Evolutionary conservation across 2,329 filamentous ascomycete genomes (phyloP).

Genomic region (Ilyonectria mors-panacis): DNA sequence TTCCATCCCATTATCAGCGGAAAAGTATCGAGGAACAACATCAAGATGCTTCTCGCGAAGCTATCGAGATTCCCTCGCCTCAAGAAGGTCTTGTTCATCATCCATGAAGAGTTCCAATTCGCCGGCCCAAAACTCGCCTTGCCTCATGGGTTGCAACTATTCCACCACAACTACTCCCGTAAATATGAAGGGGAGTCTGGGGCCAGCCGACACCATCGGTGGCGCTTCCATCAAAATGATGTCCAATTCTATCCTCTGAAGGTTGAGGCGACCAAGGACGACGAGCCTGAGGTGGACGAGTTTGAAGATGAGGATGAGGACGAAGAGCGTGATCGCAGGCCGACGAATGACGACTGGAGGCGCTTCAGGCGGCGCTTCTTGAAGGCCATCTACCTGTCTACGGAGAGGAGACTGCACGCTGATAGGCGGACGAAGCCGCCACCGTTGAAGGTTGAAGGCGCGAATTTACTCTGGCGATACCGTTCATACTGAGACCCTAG

Average conservation of each 20-base stretch:
- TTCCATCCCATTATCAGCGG: slow-evolving; percentile 37
- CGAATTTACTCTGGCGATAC: slow-evolving; percentile 38
- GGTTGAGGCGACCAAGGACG: slow-evolving; percentile 20
- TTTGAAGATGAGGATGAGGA: slow-evolving; percentile 30
- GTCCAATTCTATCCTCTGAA: slow-evolving; percentile 33
- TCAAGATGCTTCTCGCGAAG: slow-evolving; percentile 37
- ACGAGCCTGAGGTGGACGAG: slow-evolving; percentile 20
- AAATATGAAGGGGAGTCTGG: slow-evolving; percentile 29
- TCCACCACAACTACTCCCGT: slow-evolving; percentile 30
- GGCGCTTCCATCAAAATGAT: slow-evolving; percentile 33
- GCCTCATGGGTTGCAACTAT: slow-evolving; percentile 30
- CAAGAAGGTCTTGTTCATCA: slow-evolving; percentile 35
- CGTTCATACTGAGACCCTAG: slow-evolving; percentile 25
- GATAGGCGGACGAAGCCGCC: slow-evolving; percentile 15
- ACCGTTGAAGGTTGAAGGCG: slow-evolving; percentile 33
- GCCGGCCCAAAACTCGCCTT: slow-evolving; percentile 11
- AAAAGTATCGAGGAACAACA: slow-evolving; percentile 41
- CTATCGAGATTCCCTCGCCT: slow-evolving; percentile 32
- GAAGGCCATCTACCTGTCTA: slow-evolving; percentile 32
- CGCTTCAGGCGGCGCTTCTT: slow-evolving; percentile 40
- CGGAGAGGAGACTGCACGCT: slow-evolving; percentile 21
- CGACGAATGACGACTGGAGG: slow-evolving; percentile 41
- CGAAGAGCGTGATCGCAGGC: slow-evolving; percentile 35
- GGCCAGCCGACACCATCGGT: slow-evolving; percentile 19
- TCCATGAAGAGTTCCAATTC: slow-evolving; percentile 40